Evolutionary conservation across 2,329 filamentous ascomycete species (phyloP), one percentile per base, ranked within the genome.

Genomic region (Daldinia sp.): DNA sequence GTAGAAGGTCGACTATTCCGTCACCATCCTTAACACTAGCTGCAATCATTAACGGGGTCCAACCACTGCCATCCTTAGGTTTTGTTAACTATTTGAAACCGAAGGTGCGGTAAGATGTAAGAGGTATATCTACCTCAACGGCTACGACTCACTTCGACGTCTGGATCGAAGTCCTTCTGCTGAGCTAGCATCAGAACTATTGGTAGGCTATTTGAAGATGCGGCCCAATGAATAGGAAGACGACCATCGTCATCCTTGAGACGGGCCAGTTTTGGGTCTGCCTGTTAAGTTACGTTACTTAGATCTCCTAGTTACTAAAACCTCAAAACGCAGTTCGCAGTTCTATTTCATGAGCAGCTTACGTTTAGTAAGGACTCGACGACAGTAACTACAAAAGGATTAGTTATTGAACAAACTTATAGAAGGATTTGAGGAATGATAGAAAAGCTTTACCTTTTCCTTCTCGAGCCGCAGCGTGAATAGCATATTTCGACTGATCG

Each of bases 191-290:
- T 78, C 56, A 91, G 85, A 18, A 93, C 89, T 66, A 98, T 93
- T 26, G 90, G 87, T 6, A 91, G 81, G 73, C 89, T 90, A 78
- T 96, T 97, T 79, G 92, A 92, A 23, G 94, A 96, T 1, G 90
- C 89, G 0, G 96, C 95, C 96, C 96, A 99, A 84, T 99, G 96
- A 64, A 98, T 89, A 2, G 96, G 91, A 41, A 97, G 88, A 50
- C 96, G 92, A 15, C 93, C 93, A 79, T 99, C 96, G 55, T 93
- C 91, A 76, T 99, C 96, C 75, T 90, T 89, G 65, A 81, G 81
- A 53, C 83, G 85, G 28, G 93, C 90, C 42, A 97, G 87, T 75
- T 92, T 94, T 2, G 92, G 90, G 76, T 97, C 94, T 73, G 90
- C 89, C 91, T 95, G 62, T 46, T 13, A 28, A 48, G 13, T 35